Evolutionary conservation across 345 rosid species (phyloP).

Genomic region (Pistacia vera): DNA sequence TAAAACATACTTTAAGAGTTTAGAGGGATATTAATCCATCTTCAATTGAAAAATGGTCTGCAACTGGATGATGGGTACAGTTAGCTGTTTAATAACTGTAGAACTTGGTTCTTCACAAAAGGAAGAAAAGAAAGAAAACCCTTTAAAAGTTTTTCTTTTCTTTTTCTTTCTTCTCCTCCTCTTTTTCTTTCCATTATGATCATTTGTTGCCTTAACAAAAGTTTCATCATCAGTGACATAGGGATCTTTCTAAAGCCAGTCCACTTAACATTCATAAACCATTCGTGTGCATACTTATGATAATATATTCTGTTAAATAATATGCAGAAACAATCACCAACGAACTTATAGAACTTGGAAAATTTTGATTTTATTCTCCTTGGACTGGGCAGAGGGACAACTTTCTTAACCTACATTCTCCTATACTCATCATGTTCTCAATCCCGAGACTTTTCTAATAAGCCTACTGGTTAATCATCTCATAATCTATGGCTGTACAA

Average conservation of each 20-base stretch:
- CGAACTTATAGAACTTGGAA: slow-evolving; percentile 10
- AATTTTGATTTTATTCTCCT: slow-evolving; percentile 21
- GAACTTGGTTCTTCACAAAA: slow-evolving; percentile 13
- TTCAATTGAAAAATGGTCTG: background rate
- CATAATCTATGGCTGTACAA: slow-evolving; percentile 28
- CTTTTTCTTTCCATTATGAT: background rate
- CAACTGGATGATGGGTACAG: background rate
- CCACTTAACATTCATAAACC: slow-evolving; percentile 36
- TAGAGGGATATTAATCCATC: background rate
- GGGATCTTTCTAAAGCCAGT: slow-evolving; percentile 20
- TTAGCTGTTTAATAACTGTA: slow-evolving; percentile 8
- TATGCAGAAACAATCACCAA: background rate
- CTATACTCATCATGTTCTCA: too few relatives aligned
- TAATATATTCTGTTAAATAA: slow-evolving; percentile 13
- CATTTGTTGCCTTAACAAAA: slow-evolving; percentile 4
- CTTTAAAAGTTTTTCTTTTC: background rate
- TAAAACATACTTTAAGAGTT: background rate
- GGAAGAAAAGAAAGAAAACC: background rate
- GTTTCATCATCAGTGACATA: slow-evolving; percentile 28
- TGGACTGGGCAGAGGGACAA: slow-evolving; percentile 18
- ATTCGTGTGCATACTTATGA: slow-evolving; percentile 32
- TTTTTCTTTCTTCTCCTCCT: background rate
- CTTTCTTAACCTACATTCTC: slow-evolving; percentile 13
- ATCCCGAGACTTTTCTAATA: background rate
- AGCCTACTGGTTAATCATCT: slow-evolving; percentile 24